phyloP scores from a whole-genome alignment of 257 asterid genomes.

The Lithospermum erythrorhizon region DNA sequence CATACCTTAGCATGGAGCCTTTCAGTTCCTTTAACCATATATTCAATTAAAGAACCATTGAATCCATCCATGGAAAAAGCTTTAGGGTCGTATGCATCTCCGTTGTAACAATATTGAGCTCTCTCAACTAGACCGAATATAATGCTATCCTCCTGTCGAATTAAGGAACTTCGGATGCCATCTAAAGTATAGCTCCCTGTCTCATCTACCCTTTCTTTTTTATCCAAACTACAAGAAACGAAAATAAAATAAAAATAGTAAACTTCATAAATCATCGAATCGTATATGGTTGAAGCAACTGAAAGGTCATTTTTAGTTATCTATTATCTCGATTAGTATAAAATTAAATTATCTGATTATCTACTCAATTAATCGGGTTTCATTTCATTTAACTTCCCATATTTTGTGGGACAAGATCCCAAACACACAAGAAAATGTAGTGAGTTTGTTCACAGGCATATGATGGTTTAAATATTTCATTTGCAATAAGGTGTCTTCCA shows the following conservation, averaged over 20 bases:
- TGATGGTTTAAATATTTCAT: too few relatives aligned
- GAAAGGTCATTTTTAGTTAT: too few relatives aligned
- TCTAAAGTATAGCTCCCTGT: conserved; percentile 70
- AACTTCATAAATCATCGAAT: background rate
- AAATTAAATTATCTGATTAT: too few relatives aligned
- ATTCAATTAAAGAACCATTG: conserved; percentile 72
- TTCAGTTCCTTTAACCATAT: conserved; percentile 83
- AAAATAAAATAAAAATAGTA: background rate
- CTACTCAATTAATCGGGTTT: too few relatives aligned
- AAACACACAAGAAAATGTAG: too few relatives aligned
- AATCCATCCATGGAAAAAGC: conserved; percentile 65
- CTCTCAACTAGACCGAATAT: conserved; percentile 83
- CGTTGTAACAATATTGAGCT: conserved; percentile 75
- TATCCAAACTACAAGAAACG: conserved; percentile 29
- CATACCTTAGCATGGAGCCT: conserved; percentile 81
- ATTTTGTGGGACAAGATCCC: too few relatives aligned
- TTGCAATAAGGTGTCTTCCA: too few relatives aligned
- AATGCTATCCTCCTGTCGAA: conserved; percentile 89
- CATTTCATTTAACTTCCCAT: background rate
- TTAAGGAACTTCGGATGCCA: conserved; percentile 73
- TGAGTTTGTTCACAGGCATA: too few relatives aligned
- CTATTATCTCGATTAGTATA: too few relatives aligned
- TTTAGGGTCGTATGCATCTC: conserved; percentile 52
- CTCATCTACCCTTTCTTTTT: conserved; percentile 64
- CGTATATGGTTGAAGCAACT: too few relatives aligned